phyloP scores from a whole-genome alignment of 2,329 filamentous ascomycete genomes.

The Exophiala oligosperma region DNA sequence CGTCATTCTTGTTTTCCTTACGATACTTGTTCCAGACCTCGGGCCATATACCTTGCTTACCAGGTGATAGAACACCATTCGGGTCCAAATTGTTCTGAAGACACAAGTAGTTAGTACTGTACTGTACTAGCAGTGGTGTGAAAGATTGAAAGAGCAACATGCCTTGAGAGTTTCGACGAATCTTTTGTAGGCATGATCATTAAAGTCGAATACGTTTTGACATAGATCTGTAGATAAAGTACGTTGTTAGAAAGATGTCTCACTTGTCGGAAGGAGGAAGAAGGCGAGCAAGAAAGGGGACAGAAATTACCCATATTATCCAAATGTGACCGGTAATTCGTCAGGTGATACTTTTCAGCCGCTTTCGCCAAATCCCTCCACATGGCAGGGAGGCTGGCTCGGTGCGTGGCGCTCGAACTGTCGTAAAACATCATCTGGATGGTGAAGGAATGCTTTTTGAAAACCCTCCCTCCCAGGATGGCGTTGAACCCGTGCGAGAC shows the following conservation, averaged over 20 bases:
- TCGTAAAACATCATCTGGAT: slow-evolving; percentile 3
- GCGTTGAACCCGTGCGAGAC: slow-evolving; percentile 2
- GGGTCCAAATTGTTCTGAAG: slow-evolving; percentile 47
- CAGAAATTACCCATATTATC: slow-evolving; percentile 2
- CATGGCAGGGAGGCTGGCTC: background rate
- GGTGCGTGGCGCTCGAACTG: background rate
- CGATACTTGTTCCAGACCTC: background rate
- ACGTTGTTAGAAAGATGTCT: background rate
- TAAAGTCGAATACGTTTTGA: slow-evolving; percentile 3
- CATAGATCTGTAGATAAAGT: background rate
- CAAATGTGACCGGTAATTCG: slow-evolving; percentile 1
- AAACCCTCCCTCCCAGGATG: background rate
- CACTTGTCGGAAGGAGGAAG: too few relatives aligned
- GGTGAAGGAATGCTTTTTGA: slow-evolving; percentile 2
- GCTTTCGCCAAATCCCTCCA: background rate
- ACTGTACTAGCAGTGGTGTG: background rate
- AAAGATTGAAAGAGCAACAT: background rate
- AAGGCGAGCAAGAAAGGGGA: too few relatives aligned
- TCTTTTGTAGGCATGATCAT: slow-evolving; percentile 4
- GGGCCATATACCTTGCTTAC: slow-evolving; percentile 47
- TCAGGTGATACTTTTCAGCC: background rate
- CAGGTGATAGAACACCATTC: slow-evolving; percentile 49
- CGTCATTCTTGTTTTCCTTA: too few relatives aligned
- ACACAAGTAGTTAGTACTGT: background rate
- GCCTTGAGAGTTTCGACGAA: slow-evolving; percentile 5